Conservation (phyloP, 805 yeast species). For the Schwanniomyces yamadae region DNA sequence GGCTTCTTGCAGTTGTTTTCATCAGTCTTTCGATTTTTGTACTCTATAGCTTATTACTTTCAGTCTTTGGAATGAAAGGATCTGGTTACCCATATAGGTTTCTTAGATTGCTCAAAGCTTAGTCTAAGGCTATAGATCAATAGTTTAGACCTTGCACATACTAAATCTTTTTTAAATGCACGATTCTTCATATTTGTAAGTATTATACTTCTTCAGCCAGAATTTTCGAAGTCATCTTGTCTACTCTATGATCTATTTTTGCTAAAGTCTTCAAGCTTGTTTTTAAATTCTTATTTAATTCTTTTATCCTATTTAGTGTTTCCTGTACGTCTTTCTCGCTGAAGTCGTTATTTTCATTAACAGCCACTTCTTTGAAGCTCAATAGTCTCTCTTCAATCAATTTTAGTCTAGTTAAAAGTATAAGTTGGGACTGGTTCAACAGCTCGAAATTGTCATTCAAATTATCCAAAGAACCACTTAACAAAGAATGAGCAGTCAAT, state of each 20-base stretch:
- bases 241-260: conserved; percentile 37
- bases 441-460: conserved; percentile 51
- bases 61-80: conserved; percentile 68
- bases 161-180: background rate
- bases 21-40: conserved; percentile 49
- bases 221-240: conserved; percentile 16
- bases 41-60: conserved; percentile 61
- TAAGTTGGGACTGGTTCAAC: conserved; percentile 56
- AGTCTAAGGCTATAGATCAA: conserved; percentile 1
- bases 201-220: background rate
- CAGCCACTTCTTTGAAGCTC: conserved; percentile 20
- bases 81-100: conserved; percentile 75
- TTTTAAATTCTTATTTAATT: conserved; percentile 32
- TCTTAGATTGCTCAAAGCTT: conserved; percentile 5
- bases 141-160: background rate
- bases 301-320: conserved; percentile 21
- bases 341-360: conserved; percentile 14
- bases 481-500: conserved; percentile 53
- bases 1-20: conserved; percentile 47
- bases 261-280: conserved; percentile 27
- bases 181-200: background rate
- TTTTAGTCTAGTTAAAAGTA: conserved; percentile 48
- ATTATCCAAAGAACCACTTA: conserved; percentile 54
- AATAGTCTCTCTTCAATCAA: conserved; percentile 37
- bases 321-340: conserved; percentile 20